Conservation (phyloP, 768 basidiomycete species). For the Boletus subcaerulescens region DNA sequence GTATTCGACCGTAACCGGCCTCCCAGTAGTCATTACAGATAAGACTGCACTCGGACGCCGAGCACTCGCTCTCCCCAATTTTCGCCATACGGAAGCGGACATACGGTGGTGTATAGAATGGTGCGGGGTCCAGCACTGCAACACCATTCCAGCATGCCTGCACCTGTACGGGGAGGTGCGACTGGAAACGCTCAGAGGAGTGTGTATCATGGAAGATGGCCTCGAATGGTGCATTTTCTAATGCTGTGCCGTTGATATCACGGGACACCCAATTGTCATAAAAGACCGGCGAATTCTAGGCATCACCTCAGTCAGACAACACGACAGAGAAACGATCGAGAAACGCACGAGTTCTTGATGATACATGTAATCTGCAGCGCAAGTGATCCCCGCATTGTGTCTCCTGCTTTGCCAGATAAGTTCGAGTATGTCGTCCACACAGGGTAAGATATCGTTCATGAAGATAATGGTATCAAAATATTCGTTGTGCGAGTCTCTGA, state of each 20-base stretch:
- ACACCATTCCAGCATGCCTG: slow-evolving; percentile 99
- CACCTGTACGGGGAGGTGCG: slow-evolving; percentile 92
- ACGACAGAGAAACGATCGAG: background rate
- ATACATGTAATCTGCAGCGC: slow-evolving; percentile 99
- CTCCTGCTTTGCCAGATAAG: slow-evolving; percentile 91
- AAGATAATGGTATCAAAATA: slow-evolving; percentile 96
- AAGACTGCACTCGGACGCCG: slow-evolving; percentile 91
- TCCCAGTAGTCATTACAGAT: slow-evolving; percentile 99
- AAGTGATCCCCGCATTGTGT: slow-evolving; percentile 98
- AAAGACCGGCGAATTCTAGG: slow-evolving; percentile 81
- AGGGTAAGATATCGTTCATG: slow-evolving; percentile 99
- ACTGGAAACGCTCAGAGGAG: slow-evolving; percentile 79
- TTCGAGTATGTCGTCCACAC: slow-evolving; percentile 96
- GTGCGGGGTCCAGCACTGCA: slow-evolving; percentile 91
- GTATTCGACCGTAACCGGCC: slow-evolving; percentile 90
- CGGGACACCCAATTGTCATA: slow-evolving; percentile 99
- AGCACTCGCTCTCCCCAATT: slow-evolving; percentile 86
- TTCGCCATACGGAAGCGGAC: slow-evolving; percentile 95
- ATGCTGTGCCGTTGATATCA: slow-evolving; percentile 96
- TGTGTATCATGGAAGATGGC: slow-evolving; percentile 82
- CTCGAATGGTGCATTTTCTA: slow-evolving; percentile 98
- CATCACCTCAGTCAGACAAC: background rate
- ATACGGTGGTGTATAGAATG: slow-evolving; percentile 89
- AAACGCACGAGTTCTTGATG: slow-evolving; percentile 83
- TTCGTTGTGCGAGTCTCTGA: slow-evolving; percentile 88